Base-by-base conservation (phyloP, 1,284 basidiomycete species). In the Takashimella koratensis region DNA sequence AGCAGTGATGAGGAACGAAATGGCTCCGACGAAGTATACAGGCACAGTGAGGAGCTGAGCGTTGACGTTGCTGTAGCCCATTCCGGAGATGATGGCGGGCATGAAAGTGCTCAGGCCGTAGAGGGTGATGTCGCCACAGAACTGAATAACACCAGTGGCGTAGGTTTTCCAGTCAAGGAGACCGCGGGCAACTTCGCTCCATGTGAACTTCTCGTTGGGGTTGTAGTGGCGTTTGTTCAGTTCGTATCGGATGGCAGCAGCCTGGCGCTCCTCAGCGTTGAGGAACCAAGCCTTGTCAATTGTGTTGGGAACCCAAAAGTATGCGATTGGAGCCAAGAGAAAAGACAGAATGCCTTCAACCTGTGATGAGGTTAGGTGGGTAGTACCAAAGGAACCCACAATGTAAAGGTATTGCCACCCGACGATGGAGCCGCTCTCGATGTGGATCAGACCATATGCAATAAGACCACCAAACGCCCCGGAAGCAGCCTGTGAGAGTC, bases 391-490 rank as follows among this genome's bases (percentile, higher is more conserved):
- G n/a, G n/a, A n/a, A n/a, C n/a, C n/a, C n/a, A 60, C 60, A 19
- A 62, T 26, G 45, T 60, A 63, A 19, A 63, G 48, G 26, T 49
- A 60, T 47, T 63, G 61, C 58, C 58, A 63, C 6, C 61, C 61
- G 8, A 52, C 48, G 21, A 60, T 20, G n/a, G 12, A 36, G 6
- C 50, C 56, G 10, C 44, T 47, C 16, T 64, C 53, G 48, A 68
- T 60, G 3, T 58, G 51, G 10, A 60, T 49, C 12, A 69, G 48
- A 1, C 63, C 67, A 43, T 54, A 63, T 0, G 62, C 67, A 27
- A 71, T 59, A 3, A 73, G 56, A 11, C 69, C 67, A 16, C 67
- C 68, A 8, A 69, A 56, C 1, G 60, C 63, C 2, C 65, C 62
- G 8, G 57, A 59, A 12, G 64, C 27, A 1, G 68, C n/a, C n/a